Conservation (phyloP, 192 early-diverging fungal genomes). For the Entomortierella chlamydospora region DNA sequence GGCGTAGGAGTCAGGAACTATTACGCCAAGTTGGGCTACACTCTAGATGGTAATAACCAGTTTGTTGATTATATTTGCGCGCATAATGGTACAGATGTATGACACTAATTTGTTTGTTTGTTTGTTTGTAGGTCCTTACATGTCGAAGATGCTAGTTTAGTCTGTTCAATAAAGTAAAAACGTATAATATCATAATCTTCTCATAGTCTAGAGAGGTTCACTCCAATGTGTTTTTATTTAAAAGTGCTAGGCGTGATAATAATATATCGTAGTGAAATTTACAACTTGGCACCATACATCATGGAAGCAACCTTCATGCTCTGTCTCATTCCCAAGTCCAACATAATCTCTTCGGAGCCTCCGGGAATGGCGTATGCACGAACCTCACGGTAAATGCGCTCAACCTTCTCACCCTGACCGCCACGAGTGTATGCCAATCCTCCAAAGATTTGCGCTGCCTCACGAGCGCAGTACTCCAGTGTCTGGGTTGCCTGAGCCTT, state of each 20-base stretch:
- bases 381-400: constrained; percentile 89
- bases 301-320: constrained; percentile 65
- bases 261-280: not conserved
- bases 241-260: too few relatives aligned
- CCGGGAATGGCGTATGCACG: constrained; percentile 87
- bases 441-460: constrained; percentile 92
- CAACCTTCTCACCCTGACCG: constrained; percentile 78
- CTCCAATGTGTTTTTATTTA: not conserved
- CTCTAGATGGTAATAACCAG: constrained; percentile 80
- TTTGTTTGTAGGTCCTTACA: constrained; percentile 81
- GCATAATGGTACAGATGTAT: not conserved
- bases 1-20: constrained; percentile 98
- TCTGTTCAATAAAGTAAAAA: too few relatives aligned
- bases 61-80: not conserved
- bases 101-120: not conserved
- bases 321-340: constrained; percentile 86
- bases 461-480: constrained; percentile 88
- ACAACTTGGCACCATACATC: constrained; percentile 51
- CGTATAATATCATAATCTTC: too few relatives aligned
- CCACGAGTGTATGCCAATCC: constrained; percentile 84
- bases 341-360: constrained; percentile 92
- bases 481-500: constrained; percentile 90
- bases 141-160: constrained; percentile 88
- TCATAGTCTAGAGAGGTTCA: too few relatives aligned
- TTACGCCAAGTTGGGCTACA: constrained; percentile 96